Base-by-base conservation (phyloP, 345 rosid genomes). In the Turnera subulata region DNA sequence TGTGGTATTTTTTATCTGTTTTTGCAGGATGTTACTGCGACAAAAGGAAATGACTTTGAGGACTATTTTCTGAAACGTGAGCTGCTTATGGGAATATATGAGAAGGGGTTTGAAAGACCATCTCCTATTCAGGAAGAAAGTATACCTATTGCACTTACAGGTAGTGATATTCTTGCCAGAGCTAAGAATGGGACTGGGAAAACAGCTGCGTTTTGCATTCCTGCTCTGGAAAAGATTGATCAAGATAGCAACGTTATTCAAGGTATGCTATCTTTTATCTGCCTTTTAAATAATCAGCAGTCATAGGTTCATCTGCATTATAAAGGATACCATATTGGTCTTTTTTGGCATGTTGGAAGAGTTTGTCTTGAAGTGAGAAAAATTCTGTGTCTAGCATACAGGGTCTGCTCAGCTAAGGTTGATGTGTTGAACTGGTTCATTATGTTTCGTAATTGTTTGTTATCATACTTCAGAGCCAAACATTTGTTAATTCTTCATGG, bases 81-180 rank as follows among this genome's bases (percentile, higher is more conserved):
- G 73, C 79, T 94, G 56, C 85, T 94, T 17, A 94, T 85, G 91
- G 99, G 97, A 58, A 94, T 94, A 22, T 94, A 88, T 58, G 99
- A 94, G 76, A 94, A 94, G 72, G 99, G 99, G 19, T 94, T 94
- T 70, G 97, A 94, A 80, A 82, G 95, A 64, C 99, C 99, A 32
- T 94, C 99, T 62, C 99, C 99, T 7, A 90, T 94, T 63, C 99
- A 94, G 65, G 99, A 94, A 82, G 99, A 94, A 82, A 94, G 99
- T 71, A 94, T 94, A 74, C 99, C 99, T 19, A 90, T 94, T 79
- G 99, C 99, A 64, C 82, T 94, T 70, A 90, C 97, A 23, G 99
- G 99, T 54, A 84, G 99, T 59, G 99, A 94, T 73, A 90, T 94
- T 77, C 96, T 94, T 65, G 99, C 99, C 62, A 85, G 99, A 83